Base-by-base conservation (phyloP, 78 protist species). In the Guillardia theta region DNA sequence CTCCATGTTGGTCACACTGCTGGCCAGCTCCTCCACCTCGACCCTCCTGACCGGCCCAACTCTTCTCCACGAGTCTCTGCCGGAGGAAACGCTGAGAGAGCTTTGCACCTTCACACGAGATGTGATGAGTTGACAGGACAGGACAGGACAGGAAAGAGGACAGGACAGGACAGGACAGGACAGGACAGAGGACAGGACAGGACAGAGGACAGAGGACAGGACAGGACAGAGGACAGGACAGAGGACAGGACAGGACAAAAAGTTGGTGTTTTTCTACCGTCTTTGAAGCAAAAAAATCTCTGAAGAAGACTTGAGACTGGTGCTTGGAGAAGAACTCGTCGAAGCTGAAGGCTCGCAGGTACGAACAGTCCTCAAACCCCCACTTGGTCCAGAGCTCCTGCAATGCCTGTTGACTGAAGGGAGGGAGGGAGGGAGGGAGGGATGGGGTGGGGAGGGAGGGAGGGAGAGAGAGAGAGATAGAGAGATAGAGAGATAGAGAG, bases 241-340 rank as follows among this genome's bases (percentile, higher is more conserved):
- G n/a, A n/a, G n/a, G n/a, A n/a, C n/a, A n/a, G n/a, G n/a, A n/a
- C n/a, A 58, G 70, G 1, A 58, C 39, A 6, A 58, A 1, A 30
- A 6, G 83, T 43, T 70, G 83, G 6, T 5, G 43, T 70, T 70
- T 70, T 36, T 18, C 83, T 58, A 58, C 6, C 4, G 58, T 15
- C 58, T 15, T 10, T 64, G 78, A 64, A 10, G 83, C 9, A 33
- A 70, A 70, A 24, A 70, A 70, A 43, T 70, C 83, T 70, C 36
- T 70, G 41, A 70, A 24, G 41, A 70, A 70, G 41, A 70, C 83
- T 9, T 70, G 27, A 3, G 36, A 43, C 22, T 70, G 83, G 83
- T 70, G 83, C 41, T 70, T 70, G 41, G 83, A 70, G 41, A 70
- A 70, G 22, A 70, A 70, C 83, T 70, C 83, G 83, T 70, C 83